Conservation (phyloP, 257 asterid genomes). For the Schizonepeta tenuifolia region DNA sequence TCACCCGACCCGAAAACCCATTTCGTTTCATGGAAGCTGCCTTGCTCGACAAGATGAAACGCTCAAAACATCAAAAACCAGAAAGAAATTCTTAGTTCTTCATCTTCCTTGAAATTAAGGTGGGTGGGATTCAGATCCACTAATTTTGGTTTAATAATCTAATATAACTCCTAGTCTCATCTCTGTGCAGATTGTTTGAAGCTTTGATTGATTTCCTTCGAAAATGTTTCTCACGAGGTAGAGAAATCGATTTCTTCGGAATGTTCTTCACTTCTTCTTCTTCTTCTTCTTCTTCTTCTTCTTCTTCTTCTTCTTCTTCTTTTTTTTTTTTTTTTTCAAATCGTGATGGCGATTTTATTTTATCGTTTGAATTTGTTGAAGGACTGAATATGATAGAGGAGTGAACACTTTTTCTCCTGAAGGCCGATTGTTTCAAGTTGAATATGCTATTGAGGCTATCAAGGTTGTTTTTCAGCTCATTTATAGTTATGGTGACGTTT, state of each 20-base stretch:
- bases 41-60: conserved; percentile 46
- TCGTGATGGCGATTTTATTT: not conserved
- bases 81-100: not conserved
- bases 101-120: conserved; percentile 33
- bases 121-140: conserved; percentile 36
- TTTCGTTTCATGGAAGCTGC: conserved; percentile 23
- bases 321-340: not conserved
- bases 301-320: too few species aligned
- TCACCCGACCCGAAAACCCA: conserved; percentile 33
- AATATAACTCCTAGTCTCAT: not conserved
- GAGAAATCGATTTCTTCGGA: conserved; percentile 8
- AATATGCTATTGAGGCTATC: conserved; percentile 91
- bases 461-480: conserved; percentile 47
- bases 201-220: conserved; percentile 28
- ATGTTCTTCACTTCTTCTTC: not conserved
- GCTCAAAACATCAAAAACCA: conserved; percentile 16
- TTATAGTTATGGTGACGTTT: not conserved
- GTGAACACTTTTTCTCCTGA: conserved; percentile 95
- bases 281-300: too few species aligned
- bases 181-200: conserved; percentile 39
- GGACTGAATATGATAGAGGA: conserved; percentile 96
- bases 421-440: conserved; percentile 93
- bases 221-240: conserved; percentile 90
- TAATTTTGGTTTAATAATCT: not conserved
- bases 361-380: conserved; percentile 26